Percentiles rank a stretch among this genome's conserved stretches.
phyloP scores from a whole-genome alignment of 2,329 filamentous ascomycete species.

The Phialophora tarda region DNA sequence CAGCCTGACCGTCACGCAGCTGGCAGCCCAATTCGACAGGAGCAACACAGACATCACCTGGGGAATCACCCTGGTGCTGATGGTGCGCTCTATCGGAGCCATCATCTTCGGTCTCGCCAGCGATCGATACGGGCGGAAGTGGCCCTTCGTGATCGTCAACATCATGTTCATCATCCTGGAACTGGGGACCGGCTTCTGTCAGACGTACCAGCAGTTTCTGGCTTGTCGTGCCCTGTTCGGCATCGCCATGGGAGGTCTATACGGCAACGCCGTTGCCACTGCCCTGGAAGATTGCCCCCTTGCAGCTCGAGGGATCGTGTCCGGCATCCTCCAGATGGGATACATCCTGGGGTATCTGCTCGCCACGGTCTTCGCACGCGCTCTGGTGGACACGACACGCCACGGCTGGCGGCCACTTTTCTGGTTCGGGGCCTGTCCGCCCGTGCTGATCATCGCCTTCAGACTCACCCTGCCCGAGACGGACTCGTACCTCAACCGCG shows the following conservation, averaged over 20 bases:
- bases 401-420: constrained; percentile 84
- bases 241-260: constrained; percentile 65
- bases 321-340: constrained; percentile 66
- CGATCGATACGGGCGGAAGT: constrained; percentile 63
- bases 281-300: constrained; percentile 67
- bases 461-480: constrained; percentile 81
- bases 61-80: constrained; percentile 63
- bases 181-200: constrained; percentile 64
- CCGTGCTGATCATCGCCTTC: constrained; percentile 79
- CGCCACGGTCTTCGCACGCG: constrained; percentile 60
- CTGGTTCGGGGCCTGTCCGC: constrained; percentile 86
- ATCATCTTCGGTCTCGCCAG: constrained; percentile 62
- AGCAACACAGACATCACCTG: constrained; percentile 65
- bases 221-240: constrained; percentile 66
- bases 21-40: constrained; percentile 61
- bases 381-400: constrained; percentile 68
- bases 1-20: constrained; percentile 59
- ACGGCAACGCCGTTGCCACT: constrained; percentile 66
- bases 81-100: constrained; percentile 65
- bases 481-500: constrained; percentile 68
- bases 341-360: constrained; percentile 70
- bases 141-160: constrained; percentile 66
- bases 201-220: constrained; percentile 64
- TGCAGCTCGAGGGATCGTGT: constrained; percentile 64
- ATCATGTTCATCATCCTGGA: constrained; percentile 67